Evolutionary conservation across 2,329 filamentous ascomycete genomes (phyloP).

Genomic region (Neonectria hederae): DNA sequence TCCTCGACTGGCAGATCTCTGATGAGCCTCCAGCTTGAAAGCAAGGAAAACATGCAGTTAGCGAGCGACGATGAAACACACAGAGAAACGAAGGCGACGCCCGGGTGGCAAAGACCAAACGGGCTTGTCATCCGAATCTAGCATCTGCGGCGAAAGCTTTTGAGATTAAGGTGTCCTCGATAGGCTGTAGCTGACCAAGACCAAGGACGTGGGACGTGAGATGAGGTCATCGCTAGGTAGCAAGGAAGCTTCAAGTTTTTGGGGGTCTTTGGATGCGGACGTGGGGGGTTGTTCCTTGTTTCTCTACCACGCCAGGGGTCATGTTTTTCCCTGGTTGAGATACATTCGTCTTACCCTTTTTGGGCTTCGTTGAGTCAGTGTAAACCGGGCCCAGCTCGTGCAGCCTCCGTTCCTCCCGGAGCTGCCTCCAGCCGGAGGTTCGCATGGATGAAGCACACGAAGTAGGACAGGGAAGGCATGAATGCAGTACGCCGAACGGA

Average conservation of each 20-base stretch:
- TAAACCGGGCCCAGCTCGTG: neutral
- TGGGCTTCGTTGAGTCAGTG: neutral
- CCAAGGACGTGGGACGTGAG: neutral
- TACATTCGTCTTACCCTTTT: neutral
- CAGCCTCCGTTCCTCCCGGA: slow-evolving; percentile 13
- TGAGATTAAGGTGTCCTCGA: no score
- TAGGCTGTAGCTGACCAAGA: neutral
- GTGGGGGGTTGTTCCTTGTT: neutral
- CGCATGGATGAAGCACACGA: neutral
- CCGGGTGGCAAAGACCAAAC: neutral
- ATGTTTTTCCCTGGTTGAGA: neutral
- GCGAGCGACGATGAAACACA: neutral
- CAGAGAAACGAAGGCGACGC: neutral
- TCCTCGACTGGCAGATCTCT: neutral
- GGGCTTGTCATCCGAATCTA: neutral
- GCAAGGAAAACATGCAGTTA: neutral
- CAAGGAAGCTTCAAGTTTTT: neutral
- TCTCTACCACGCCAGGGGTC: neutral
- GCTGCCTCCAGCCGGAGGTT: slow-evolving; percentile 7
- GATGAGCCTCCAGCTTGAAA: neutral
- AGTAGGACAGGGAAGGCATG: neutral
- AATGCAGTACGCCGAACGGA: neutral
- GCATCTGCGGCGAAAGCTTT: neutral
- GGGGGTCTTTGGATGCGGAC: neutral
- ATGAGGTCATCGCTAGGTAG: slow-evolving; percentile 3